Percentiles rank a stretch among this genome's conserved stretches.
Evolutionary conservation across 2,329 filamentous ascomycete genomes (phyloP).

Genomic region (Paracamarosporium sp.): DNA sequence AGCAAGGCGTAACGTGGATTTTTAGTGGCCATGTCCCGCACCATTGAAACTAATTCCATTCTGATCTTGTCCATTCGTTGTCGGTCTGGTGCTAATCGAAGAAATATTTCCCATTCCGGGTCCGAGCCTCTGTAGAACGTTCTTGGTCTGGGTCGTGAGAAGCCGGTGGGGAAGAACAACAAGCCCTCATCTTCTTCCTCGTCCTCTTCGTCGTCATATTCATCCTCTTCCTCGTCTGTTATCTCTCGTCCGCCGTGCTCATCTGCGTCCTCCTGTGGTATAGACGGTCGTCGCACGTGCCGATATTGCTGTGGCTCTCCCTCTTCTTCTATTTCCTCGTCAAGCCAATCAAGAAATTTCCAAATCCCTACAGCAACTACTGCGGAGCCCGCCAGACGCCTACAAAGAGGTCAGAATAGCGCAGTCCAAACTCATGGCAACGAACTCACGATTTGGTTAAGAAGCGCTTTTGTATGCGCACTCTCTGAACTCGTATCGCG

Average conservation of each 20-base stretch:
- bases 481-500: conserved; percentile 43
- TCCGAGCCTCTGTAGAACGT: conserved; percentile 59
- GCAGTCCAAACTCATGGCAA: conserved; percentile 1
- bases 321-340: conserved; percentile 31
- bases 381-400: conserved; percentile 32
- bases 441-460: conserved; percentile 42
- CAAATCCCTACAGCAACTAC: conserved; percentile 27
- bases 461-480: conserved; percentile 49
- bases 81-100: conserved; percentile 53
- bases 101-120: conserved; percentile 61
- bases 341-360: conserved; percentile 28
- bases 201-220: conserved; percentile 38
- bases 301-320: conserved; percentile 17
- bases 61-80: conserved; percentile 48
- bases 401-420: conserved; percentile 17
- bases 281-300: conserved; percentile 9
- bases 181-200: conserved; percentile 39
- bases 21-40: conserved; percentile 38
- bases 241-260: conserved; percentile 22
- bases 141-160: conserved; percentile 49
- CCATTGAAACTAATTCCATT: conserved; percentile 45
- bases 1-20: conserved; percentile 36
- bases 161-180: conserved; percentile 58
- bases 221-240: conserved; percentile 22
- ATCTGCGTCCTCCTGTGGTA: background rate